Conservation (phyloP, 75 land plant genomes). For the Sequoiadendron giganteum region DNA sequence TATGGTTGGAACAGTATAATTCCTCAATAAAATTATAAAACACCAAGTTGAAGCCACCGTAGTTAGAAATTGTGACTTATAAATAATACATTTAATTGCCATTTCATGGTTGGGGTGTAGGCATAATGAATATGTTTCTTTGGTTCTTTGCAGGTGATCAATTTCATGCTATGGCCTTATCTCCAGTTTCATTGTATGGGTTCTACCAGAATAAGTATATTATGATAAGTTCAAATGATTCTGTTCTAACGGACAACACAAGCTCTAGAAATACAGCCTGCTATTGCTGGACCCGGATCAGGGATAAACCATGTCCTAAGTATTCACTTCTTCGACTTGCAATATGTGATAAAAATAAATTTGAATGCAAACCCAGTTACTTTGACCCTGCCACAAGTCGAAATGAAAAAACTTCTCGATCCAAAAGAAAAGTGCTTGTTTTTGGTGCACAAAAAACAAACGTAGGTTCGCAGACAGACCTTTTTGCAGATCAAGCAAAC, state of each 20-base stretch:
- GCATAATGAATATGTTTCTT: background rate
- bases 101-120: background rate
- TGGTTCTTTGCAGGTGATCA: background rate
- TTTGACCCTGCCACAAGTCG: background rate
- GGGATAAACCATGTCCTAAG: background rate
- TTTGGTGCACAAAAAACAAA: background rate
- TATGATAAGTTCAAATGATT: background rate
- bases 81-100: no score
- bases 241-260: background rate
- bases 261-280: background rate
- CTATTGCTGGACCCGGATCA: background rate
- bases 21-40: no score
- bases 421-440: slow-evolving; percentile 1
- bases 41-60: no score
- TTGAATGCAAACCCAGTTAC: background rate
- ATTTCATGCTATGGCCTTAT: background rate
- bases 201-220: background rate
- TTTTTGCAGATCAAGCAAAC: background rate
- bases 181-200: background rate
- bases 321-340: background rate
- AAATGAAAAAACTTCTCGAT: background rate
- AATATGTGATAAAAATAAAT: background rate
- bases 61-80: no score
- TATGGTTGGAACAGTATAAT: no score
- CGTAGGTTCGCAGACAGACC: background rate